Evolutionary conservation across 192 early-diverging fungal species (phyloP).

Genomic region (Fimicolochytrium jonesii): DNA sequence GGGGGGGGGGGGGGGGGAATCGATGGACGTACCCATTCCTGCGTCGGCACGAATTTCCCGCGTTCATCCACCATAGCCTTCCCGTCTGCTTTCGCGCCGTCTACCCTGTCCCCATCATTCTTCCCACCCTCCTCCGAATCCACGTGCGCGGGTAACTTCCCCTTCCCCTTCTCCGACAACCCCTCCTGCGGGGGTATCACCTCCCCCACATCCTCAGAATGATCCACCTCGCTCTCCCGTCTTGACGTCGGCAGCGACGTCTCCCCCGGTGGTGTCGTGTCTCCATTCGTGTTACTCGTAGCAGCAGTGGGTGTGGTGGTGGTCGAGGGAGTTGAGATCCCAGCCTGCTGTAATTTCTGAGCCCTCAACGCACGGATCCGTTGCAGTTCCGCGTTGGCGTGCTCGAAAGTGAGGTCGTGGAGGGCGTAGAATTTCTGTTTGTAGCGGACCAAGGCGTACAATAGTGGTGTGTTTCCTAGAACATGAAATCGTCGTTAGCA

Average conservation of each 20-base stretch:
- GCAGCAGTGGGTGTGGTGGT: not conserved
- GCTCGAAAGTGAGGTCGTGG: slow-evolving; percentile 59
- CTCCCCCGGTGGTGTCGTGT: not conserved
- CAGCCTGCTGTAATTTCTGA: slow-evolving; percentile 6
- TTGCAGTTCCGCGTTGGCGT: slow-evolving; percentile 58
- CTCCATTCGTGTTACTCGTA: not conserved
- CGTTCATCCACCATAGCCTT: slow-evolving; percentile 44
- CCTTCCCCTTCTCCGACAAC: slow-evolving; percentile 74
- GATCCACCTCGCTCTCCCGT: too few relatives aligned
- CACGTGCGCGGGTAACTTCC: slow-evolving; percentile 59
- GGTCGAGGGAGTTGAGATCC: not conserved
- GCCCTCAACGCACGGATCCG: slow-evolving; percentile 49
- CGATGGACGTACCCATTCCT: slow-evolving; percentile 66
- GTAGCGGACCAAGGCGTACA: slow-evolving; percentile 76
- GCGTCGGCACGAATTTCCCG: slow-evolving; percentile 63
- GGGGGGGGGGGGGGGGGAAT: slow-evolving; percentile 62
- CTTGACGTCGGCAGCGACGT: not conserved
- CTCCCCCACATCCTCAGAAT: too few relatives aligned
- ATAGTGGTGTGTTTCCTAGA: slow-evolving; percentile 71
- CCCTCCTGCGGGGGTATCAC: not conserved
- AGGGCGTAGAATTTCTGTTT: slow-evolving; percentile 68
- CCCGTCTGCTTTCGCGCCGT: too few relatives aligned
- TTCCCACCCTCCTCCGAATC: too few relatives aligned
- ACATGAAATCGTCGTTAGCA: too few relatives aligned
- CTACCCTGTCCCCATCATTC: too few relatives aligned